Evolutionary conservation across 306 rosid species (phyloP).

Genomic region (Adenanthera pavonina): DNA sequence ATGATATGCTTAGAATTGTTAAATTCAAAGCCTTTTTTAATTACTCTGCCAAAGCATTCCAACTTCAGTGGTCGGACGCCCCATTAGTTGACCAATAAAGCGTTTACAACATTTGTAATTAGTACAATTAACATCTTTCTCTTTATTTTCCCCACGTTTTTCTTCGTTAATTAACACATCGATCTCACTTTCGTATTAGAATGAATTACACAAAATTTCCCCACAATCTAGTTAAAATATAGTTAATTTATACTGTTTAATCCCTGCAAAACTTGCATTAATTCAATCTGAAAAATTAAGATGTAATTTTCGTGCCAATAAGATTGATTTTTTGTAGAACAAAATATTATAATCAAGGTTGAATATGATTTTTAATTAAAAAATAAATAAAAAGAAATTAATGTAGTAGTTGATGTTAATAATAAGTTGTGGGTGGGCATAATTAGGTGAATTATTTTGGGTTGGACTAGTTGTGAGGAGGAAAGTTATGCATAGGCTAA

Average conservation of each 20-base stretch:
- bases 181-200: conserved; percentile 3
- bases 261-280: neutral
- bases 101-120: conserved; percentile 15
- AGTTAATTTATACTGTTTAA: too few species aligned
- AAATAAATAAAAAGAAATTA: neutral
- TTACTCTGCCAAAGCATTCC: conserved; percentile 42
- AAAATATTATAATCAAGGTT: too few species aligned
- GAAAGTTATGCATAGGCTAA: conserved; percentile 6
- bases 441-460: conserved; percentile 5
- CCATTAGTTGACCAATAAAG: conserved; percentile 55
- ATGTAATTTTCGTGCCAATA: neutral
- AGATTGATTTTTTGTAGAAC: neutral
- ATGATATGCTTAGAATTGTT: conserved; percentile 28
- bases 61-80: conserved; percentile 49
- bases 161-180: conserved; percentile 28
- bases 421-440: conserved; percentile 42
- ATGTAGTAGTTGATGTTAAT: neutral
- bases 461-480: neutral
- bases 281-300: too few species aligned
- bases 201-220: neutral
- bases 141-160: conserved; percentile 22
- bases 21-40: conserved; percentile 42
- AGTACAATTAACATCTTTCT: conserved; percentile 33
- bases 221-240: neutral
- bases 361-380: too few species aligned